A percentile compares a stretch with the other conserved stretches of the same genome.
These are phyloP conservation scores for Ustilago hordei DNA, from an alignment of 1,284 basidiomycete species.

Conservation along the genomic window DNA sequence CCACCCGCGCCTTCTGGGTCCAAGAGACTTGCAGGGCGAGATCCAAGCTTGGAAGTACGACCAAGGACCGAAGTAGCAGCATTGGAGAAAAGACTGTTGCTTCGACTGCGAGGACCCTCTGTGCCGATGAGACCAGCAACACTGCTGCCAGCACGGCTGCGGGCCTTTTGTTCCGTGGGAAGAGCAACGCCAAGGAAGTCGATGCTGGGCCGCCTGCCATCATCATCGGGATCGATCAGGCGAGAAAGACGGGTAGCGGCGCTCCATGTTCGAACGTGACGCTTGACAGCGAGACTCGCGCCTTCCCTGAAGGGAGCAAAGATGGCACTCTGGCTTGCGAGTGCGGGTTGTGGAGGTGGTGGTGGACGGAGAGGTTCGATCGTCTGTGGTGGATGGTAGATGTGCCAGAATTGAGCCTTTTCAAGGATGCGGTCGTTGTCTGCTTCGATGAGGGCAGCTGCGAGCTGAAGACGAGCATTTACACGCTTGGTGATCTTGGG, in stretches of 20 bases:
- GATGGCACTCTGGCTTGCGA: constrained; percentile 62
- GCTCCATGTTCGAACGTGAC: constrained; percentile 52
- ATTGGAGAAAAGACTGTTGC: constrained; percentile 42
- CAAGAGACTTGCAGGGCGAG: constrained; percentile 31
- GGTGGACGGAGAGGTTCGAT: constrained; percentile 32
- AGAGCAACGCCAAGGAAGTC: constrained; percentile 62
- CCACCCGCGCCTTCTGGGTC: constrained; percentile 10
- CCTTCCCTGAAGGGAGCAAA: constrained; percentile 58
- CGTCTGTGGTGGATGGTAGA: constrained; percentile 36
- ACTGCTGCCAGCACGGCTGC: constrained; percentile 48
- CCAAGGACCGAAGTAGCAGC: constrained; percentile 32
- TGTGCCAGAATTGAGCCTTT: constrained; percentile 51
- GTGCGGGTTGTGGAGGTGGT: constrained; percentile 56
- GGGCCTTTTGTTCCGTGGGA: constrained; percentile 50
- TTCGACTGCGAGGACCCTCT: constrained; percentile 24
- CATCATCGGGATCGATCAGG: constrained; percentile 33
- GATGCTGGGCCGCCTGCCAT: constrained; percentile 48
- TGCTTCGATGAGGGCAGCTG: constrained; percentile 67
- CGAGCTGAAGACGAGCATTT: constrained; percentile 63
- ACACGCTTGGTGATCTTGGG: constrained; percentile 56
- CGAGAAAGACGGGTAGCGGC: constrained; percentile 46
- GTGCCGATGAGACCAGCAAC: constrained; percentile 19
- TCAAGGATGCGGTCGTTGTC: constrained; percentile 64
- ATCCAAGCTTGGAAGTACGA: constrained; percentile 35
- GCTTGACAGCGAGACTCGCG: constrained; percentile 27